Base-by-base conservation (phyloP, 306 rosid genomes). In the Inga laurina region DNA sequence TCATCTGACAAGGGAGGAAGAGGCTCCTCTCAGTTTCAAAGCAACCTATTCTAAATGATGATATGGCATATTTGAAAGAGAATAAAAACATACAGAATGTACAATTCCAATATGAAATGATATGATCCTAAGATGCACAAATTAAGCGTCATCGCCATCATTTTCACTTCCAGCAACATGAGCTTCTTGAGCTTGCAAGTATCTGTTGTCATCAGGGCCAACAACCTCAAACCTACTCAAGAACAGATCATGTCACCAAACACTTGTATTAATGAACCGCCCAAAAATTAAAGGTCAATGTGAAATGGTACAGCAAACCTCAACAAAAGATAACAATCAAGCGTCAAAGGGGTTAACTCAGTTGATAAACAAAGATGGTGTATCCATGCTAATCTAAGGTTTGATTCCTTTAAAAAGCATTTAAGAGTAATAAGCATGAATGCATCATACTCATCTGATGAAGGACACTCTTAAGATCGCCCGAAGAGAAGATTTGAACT, bases 81-180 rank as follows among this genome's bases (percentile, higher is more conserved):
- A 34, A 18, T 70, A 72, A 56, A 4, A 59, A 72, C 65, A 75
- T n/a, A 16, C 16, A 81, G 89, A 70, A 88, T 88, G 78, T 90
- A 85, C 88, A 90, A 74, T 46, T 80, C 67, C 49, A 52, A 59
- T 72, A 57, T 44, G 75, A 67, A 35, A 69, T 61, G 77, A 67
- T 34, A 69, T 72, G 77, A 85, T 76, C 82, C 61, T 81, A 57
- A 49, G 48, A 52, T 39, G 13, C 56, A 68, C 30, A 52, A 78
- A 75, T 92, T 93, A 91, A 64, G 83, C 90, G 72, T 90, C 93
- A 44, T 94, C 98, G 8, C 30, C 89, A 85, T 89, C 96, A 78
- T 90, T 87, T 67, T 89, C 96, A 78, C 90, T 87, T 67, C 85
- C 92, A 52, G 41, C 88, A 78, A 51, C 35, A 45, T 77, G 85